Evolutionary conservation across 768 basidiomycete species (phyloP).

Genomic region (Gelatoporia subvermispora): DNA sequence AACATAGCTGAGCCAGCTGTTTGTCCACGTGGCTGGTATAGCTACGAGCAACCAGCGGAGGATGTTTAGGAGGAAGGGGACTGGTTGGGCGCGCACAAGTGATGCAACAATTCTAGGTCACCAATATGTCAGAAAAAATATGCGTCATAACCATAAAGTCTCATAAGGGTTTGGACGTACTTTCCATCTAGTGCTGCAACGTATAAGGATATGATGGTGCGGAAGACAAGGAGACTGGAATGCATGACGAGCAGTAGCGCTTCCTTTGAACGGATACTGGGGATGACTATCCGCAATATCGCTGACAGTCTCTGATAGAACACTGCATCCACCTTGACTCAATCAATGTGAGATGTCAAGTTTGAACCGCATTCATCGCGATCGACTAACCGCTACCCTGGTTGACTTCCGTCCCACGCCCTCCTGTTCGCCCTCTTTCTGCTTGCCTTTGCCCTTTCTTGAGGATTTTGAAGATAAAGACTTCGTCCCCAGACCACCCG

Average conservation of each 20-base stretch:
- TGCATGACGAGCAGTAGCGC: constrained; percentile 84
- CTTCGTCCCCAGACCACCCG: constrained; percentile 48
- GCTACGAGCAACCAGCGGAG: constrained; percentile 88
- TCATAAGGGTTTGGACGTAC: constrained; percentile 30
- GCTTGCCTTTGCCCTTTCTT: constrained; percentile 33
- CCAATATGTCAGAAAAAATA: background rate
- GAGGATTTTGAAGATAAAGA: constrained; percentile 24
- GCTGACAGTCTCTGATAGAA: constrained; percentile 79
- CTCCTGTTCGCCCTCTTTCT: constrained; percentile 27
- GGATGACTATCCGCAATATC: constrained; percentile 86
- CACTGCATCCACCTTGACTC: constrained; percentile 73
- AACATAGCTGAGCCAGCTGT: constrained; percentile 88
- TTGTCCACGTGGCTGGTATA: constrained; percentile 89
- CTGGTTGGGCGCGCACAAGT: constrained; percentile 80
- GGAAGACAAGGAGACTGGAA: constrained; percentile 79
- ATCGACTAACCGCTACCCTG: constrained; percentile 60
- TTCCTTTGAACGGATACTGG: constrained; percentile 79
- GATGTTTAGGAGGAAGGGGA: constrained; percentile 80
- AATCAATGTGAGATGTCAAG: background rate
- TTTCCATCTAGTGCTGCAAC: constrained; percentile 92
- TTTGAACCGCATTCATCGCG: background rate
- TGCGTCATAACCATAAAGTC: background rate
- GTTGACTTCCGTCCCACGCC: constrained; percentile 39
- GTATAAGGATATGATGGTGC: constrained; percentile 90
- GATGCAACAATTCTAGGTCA: constrained; percentile 82